Conservation (phyloP, 176 grass and related monocot species). For the Urochloa ruziziensis region DNA sequence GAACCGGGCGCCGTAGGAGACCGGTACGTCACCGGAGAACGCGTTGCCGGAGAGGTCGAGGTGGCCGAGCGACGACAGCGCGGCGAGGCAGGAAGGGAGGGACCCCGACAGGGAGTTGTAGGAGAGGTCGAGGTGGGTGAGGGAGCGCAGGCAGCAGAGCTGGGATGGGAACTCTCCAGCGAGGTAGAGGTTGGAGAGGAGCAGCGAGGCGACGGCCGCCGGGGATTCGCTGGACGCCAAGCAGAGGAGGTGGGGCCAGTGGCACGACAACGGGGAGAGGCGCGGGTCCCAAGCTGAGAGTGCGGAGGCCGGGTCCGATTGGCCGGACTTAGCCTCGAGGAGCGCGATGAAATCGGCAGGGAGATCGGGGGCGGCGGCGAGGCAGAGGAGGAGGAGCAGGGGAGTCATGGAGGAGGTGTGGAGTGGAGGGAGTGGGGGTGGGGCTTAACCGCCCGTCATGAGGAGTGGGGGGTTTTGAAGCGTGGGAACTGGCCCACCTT, state of each 20-base stretch:
- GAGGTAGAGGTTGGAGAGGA: constrained; percentile 56
- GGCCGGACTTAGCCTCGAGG: constrained; percentile 16
- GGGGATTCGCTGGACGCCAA: too few relatives aligned
- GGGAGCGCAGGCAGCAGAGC: constrained; percentile 37
- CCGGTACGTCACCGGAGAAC: constrained; percentile 56
- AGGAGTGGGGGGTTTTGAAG: not conserved
- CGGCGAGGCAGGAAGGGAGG: constrained; percentile 48
- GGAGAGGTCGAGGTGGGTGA: constrained; percentile 65
- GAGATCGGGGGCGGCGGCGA: not conserved
- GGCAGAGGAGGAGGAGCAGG: constrained; percentile 27
- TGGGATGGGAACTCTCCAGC: constrained; percentile 35
- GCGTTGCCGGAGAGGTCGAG: constrained; percentile 65
- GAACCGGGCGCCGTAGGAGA: constrained; percentile 40
- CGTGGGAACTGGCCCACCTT: not conserved
- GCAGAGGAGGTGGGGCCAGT: constrained; percentile 55
- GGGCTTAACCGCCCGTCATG: not conserved
- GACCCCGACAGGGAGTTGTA: constrained; percentile 46
- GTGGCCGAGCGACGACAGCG: constrained; percentile 39
- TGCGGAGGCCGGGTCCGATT: constrained; percentile 37
- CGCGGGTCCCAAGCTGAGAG: constrained; percentile 37
- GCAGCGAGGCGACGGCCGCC: constrained; percentile 42
- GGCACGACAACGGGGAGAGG: constrained; percentile 29
- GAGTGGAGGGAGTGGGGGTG: not conserved
- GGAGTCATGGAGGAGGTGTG: constrained; percentile 42
- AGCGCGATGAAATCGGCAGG: not conserved